A percentile compares a stretch with the other conserved stretches of the same genome.
These are phyloP conservation scores for Monosporozyma aquatica DNA, from an alignment of 805 yeast species.

Conservation along the genomic window DNA sequence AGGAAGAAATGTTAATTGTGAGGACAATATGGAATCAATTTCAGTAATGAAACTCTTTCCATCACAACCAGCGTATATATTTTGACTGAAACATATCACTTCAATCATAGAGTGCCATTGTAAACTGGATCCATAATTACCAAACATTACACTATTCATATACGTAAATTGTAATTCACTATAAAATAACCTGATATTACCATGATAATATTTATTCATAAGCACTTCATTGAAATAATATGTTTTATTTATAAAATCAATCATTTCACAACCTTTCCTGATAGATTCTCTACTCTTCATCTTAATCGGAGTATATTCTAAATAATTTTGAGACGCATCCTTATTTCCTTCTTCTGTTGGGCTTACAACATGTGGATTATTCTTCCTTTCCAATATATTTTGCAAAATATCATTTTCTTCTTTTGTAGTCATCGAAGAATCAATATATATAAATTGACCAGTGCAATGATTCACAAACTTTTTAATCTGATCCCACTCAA, in stretches of 20 bases:
- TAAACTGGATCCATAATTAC: slow-evolving; percentile 52
- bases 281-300: slow-evolving; percentile 28
- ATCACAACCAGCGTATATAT: slow-evolving; percentile 3
- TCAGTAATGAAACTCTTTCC: slow-evolving; percentile 1
- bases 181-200: slow-evolving; percentile 27
- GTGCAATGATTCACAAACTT: background rate
- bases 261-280: slow-evolving; percentile 35
- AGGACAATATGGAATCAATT: slow-evolving; percentile 15
- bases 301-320: slow-evolving; percentile 18
- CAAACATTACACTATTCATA: slow-evolving; percentile 41
- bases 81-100: slow-evolving; percentile 24
- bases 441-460: slow-evolving; percentile 14
- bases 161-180: slow-evolving; percentile 51
- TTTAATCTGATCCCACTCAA: slow-evolving; percentile 10
- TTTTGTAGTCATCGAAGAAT: slow-evolving; percentile 23
- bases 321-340: background rate
- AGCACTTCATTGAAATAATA: slow-evolving; percentile 43
- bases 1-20: slow-evolving; percentile 19
- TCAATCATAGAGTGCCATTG: slow-evolving; percentile 54
- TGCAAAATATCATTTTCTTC: slow-evolving; percentile 19
- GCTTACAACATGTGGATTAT: no score
- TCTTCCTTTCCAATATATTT: slow-evolving; percentile 6
- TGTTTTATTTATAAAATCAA: slow-evolving; percentile 49
- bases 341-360: background rate
- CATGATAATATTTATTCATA: slow-evolving; percentile 17